phyloP scores from a whole-genome alignment of 1,284 basidiomycete species.

The Xanthoconium separans region DNA sequence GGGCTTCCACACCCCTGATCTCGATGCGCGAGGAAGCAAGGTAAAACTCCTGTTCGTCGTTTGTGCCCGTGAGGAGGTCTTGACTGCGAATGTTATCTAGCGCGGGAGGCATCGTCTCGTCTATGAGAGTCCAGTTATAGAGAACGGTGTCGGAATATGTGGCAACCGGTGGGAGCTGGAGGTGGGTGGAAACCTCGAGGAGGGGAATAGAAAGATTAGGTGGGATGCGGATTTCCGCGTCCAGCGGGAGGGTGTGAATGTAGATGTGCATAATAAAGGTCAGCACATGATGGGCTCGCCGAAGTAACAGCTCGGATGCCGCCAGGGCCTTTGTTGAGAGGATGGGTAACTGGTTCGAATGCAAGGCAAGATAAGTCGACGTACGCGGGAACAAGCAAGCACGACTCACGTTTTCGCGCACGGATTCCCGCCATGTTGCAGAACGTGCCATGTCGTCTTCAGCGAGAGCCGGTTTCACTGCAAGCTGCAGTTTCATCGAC shows the following conservation, averaged over 20 bases:
- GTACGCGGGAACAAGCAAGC: not conserved
- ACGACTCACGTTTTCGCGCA: constrained; percentile 53
- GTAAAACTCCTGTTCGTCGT: constrained; percentile 89
- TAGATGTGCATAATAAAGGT: constrained; percentile 89
- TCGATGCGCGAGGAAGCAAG: constrained; percentile 88
- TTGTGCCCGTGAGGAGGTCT: constrained; percentile 78
- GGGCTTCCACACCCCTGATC: constrained; percentile 82
- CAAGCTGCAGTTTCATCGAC: constrained; percentile 52
- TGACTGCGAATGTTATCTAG: constrained; percentile 60
- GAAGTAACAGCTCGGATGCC: constrained; percentile 63
- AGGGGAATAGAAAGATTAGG: constrained; percentile 75
- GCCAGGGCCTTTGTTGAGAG: constrained; percentile 38
- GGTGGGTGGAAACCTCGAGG: constrained; percentile 69
- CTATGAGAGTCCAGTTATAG: constrained; percentile 79
- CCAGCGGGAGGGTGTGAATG: constrained; percentile 72
- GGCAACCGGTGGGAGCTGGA: constrained; percentile 86
- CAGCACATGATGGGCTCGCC: constrained; percentile 84
- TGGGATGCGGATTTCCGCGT: constrained; percentile 65
- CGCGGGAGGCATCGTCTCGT: constrained; percentile 25
- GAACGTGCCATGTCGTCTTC: constrained; percentile 46
- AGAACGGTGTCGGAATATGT: constrained; percentile 95
- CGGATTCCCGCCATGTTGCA: constrained; percentile 59
- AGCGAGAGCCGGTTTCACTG: constrained; percentile 45
- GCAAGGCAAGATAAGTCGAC: too few species aligned
- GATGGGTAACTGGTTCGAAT: constrained; percentile 36